Base-by-base conservation (phyloP, 2,329 filamentous ascomycete species). In the Arthrinium puccinioides region DNA sequence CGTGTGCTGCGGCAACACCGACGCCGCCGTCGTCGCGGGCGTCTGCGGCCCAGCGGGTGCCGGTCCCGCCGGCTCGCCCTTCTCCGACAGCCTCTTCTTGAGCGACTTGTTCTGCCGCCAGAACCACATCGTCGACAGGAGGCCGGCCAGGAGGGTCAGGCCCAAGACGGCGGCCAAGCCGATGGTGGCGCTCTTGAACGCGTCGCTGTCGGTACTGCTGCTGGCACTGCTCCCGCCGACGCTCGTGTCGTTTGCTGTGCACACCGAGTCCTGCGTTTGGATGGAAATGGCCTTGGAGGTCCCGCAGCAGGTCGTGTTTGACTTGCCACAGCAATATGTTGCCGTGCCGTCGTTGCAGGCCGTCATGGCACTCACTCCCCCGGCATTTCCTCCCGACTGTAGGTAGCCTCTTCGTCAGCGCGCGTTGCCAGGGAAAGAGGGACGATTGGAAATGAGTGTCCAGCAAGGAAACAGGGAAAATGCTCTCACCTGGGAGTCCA, bases 251-350 rank as follows among this genome's bases (percentile, higher is more conserved):
- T 48, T 37, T 13, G 41, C 33, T 3, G 36, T 39, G 6, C 48
- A 42, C 4, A 54, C 44, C 15, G 45, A 43, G 5, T 41, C 44
- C 38, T 52, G 47, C 3, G 44, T 44, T 15, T 49, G 42, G 19
- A 56, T 44, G 3, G 26, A 19, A 19, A 56, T 41, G 21, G 53
- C 51, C 1, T 25, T 20, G 0, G 42, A 13, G 21, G 53, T 55
- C n/a, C 50, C 52, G 32, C 55, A 58, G 42, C 55, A 58, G 15
- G 46, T 46, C 6, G 47, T 47, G 34, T 53, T 50, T n/a, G n/a
- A n/a, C 10, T 39, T 33, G 9, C 59, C 57, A 18, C 56, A 60
- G 44, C 60, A 61, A 24, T 53, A 55, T 4, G 43, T 47, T 9
- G 27, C 35, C 3, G 37, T 41, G n/a, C 46, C 43, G 31, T 59